A percentile compares a stretch with the other conserved stretches of the same genome.
These are phyloP conservation scores for Leavenworthia alabamica DNA, from an alignment of 345 rosid species.

Conservation along the genomic window DNA sequence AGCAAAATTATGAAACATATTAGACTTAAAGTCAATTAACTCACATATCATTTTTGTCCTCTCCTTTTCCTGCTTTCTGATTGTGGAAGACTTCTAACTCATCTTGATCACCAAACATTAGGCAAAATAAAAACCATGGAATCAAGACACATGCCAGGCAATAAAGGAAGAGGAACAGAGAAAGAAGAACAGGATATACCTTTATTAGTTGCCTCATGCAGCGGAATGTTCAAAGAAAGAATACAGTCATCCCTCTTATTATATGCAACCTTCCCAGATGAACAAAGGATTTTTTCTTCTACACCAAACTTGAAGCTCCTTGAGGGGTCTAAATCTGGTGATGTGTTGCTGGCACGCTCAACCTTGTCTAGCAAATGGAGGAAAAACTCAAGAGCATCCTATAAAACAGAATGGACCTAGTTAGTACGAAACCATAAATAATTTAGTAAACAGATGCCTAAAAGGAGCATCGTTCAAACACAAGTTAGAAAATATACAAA, in stretches of 20 bases:
- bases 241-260: constrained; percentile 84
- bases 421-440: constrained; percentile 1
- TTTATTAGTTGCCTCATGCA: constrained; percentile 83
- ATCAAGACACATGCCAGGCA: constrained; percentile 3
- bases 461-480: not conserved
- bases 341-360: constrained; percentile 62
- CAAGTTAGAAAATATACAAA: not conserved
- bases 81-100: constrained; percentile 66
- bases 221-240: constrained; percentile 88
- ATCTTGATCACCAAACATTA: constrained; percentile 44
- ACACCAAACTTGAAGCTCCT: constrained; percentile 94
- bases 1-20: constrained; percentile 11
- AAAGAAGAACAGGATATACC: constrained; percentile 36
- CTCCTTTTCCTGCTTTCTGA: constrained; percentile 56
- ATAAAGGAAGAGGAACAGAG: constrained; percentile 5
- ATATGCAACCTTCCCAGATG: constrained; percentile 89
- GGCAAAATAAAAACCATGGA: not conserved
- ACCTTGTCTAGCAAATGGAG: constrained; percentile 89
- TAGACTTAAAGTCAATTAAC: constrained; percentile 28
- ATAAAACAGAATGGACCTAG: constrained; percentile 23
- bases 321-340: constrained; percentile 67
- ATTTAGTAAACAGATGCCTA: not conserved
- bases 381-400: constrained; percentile 98
- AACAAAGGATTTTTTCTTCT: constrained; percentile 82
- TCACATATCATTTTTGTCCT: constrained; percentile 74